Evolutionary conservation across 805 yeast genomes (phyloP).

Genomic region (Zygosaccharomyces siamensis): DNA sequence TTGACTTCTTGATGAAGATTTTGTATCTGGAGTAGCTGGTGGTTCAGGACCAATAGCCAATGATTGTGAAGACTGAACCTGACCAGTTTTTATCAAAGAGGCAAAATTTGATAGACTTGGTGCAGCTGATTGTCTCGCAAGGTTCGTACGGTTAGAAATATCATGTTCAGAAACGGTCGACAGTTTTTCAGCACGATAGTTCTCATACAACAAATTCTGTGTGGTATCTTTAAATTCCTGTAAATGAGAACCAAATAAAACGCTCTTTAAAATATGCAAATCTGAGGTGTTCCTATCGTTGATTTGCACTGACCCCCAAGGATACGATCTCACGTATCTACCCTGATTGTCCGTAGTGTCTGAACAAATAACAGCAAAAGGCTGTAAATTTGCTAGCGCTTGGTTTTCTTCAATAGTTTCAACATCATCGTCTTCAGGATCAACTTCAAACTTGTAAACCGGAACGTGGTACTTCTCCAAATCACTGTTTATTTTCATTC

Average conservation of each 20-base stretch:
- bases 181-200: conserved; percentile 72
- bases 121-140: conserved; percentile 28
- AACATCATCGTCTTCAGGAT: conserved; percentile 65
- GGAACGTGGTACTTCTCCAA: conserved; percentile 68
- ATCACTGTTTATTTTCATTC: conserved; percentile 55
- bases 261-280: conserved; percentile 55
- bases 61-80: conserved; percentile 32
- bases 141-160: conserved; percentile 6
- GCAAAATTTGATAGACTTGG: conserved; percentile 37
- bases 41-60: conserved; percentile 22
- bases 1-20: conserved; percentile 38
- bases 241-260: conserved; percentile 75
- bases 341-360: conserved; percentile 56
- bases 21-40: conserved; percentile 25
- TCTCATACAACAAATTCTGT: conserved; percentile 69
- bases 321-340: conserved; percentile 60
- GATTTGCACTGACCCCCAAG: conserved; percentile 58
- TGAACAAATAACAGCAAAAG: conserved; percentile 67
- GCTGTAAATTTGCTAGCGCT: conserved; percentile 58
- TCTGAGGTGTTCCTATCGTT: conserved; percentile 50
- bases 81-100: conserved; percentile 34
- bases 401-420: conserved; percentile 68
- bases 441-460: conserved; percentile 63
- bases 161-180: conserved; percentile 46
- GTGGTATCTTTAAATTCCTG: conserved; percentile 79